These are phyloP conservation scores for Lentinula aciculospora DNA, from an alignment of 768 basidiomycete genomes.

Conservation along the genomic window DNA sequence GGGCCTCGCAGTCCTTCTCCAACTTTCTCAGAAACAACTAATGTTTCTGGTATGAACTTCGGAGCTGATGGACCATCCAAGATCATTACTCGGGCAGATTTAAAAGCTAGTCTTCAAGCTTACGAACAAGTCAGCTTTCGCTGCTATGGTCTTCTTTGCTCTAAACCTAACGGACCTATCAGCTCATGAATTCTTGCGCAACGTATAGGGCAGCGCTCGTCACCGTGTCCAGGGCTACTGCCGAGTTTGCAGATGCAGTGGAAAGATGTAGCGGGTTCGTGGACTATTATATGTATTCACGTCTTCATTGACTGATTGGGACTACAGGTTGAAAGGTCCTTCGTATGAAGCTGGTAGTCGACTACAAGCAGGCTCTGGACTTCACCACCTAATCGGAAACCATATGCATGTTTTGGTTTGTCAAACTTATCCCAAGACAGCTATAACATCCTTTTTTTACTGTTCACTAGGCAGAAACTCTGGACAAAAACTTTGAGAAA, in stretches of 20 bases:
- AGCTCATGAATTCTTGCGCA: constrained; percentile 75
- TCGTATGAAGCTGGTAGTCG: constrained; percentile 76
- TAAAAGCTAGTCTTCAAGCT: constrained; percentile 71
- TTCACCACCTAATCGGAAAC: constrained; percentile 89
- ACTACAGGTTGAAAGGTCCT: constrained; percentile 65
- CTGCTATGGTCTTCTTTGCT: not conserved
- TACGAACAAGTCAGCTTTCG: constrained; percentile 67
- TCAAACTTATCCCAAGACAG: constrained; percentile 10
- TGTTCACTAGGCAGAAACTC: constrained; percentile 61
- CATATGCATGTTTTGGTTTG: constrained; percentile 88
- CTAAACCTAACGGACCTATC: not conserved
- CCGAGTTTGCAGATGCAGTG: constrained; percentile 82
- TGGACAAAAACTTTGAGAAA: constrained; percentile 86
- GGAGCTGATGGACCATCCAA: constrained; percentile 70
- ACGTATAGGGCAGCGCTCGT: constrained; percentile 78
- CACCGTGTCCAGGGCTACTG: constrained; percentile 77
- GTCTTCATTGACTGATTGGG: not conserved
- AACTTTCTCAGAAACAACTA: constrained; percentile 77
- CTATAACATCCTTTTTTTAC: constrained; percentile 8
- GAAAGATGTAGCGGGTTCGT: constrained; percentile 76
- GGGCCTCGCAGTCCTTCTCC: constrained; percentile 63
- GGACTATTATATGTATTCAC: not conserved
- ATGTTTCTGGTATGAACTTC: constrained; percentile 73
- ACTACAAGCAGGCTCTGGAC: constrained; percentile 79
- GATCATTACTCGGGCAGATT: constrained; percentile 75